phyloP scores from a whole-genome alignment of 768 basidiomycete genomes.

The Russula brevipes region DNA sequence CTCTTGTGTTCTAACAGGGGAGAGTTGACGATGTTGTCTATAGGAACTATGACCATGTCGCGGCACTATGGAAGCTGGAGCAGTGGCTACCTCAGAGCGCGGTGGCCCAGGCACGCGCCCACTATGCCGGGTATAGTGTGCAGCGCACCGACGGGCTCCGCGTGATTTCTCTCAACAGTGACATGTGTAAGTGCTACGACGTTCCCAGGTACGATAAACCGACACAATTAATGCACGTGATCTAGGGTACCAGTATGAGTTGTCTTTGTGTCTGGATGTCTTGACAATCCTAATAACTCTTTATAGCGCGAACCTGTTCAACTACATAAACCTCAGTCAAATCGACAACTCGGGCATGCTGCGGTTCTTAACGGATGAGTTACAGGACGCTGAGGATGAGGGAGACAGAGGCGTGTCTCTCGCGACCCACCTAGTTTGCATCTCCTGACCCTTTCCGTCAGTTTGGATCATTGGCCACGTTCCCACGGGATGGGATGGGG shows the following conservation, averaged over 20 bases:
- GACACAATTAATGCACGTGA: background rate
- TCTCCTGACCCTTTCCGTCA: constrained; percentile 27
- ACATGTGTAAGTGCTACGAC: constrained; percentile 54
- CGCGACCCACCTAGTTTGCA: background rate
- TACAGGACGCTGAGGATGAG: constrained; percentile 72
- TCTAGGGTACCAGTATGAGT: constrained; percentile 29
- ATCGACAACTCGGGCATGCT: constrained; percentile 73
- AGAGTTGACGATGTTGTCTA: background rate
- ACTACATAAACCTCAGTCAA: constrained; percentile 67
- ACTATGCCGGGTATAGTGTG: constrained; percentile 72
- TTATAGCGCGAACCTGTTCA: constrained; percentile 61
- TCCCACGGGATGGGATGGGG: constrained; percentile 64
- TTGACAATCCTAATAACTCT: background rate
- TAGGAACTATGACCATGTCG: constrained; percentile 76
- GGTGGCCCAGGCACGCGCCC: constrained; percentile 52
- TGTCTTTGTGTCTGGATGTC: background rate
- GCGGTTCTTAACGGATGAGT: constrained; percentile 69
- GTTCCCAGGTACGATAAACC: constrained; percentile 10
- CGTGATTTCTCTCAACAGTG: constrained; percentile 70
- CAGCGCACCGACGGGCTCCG: constrained; percentile 59
- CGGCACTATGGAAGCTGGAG: constrained; percentile 65
- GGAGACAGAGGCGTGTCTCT: constrained; percentile 54
- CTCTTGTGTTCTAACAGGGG: background rate
- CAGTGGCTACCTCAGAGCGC: constrained; percentile 59
- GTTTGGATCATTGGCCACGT: constrained; percentile 56